phyloP scores from a whole-genome alignment of 768 basidiomycete species.

The Termitomyces sp. region DNA sequence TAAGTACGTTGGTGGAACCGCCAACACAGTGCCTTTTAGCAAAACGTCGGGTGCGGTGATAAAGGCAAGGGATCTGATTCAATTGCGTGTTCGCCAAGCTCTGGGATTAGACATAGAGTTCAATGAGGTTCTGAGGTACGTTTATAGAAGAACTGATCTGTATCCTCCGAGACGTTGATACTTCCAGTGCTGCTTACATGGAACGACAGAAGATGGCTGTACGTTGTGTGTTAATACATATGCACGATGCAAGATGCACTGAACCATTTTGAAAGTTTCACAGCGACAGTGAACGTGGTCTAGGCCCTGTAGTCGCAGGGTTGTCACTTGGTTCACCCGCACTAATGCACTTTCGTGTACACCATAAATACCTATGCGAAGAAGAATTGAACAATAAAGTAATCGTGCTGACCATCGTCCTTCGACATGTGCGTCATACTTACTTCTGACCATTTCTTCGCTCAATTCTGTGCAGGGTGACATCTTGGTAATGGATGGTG shows the following conservation, averaged over 20 bases:
- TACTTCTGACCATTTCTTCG: constrained; percentile 3
- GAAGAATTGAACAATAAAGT: constrained; percentile 21
- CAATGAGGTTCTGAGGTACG: constrained; percentile 69
- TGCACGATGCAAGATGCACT: constrained; percentile 4
- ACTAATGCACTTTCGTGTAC: constrained; percentile 71
- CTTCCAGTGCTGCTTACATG: constrained; percentile 70
- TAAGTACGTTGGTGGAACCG: constrained; percentile 76
- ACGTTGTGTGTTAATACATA: constrained; percentile 13
- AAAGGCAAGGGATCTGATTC: constrained; percentile 54
- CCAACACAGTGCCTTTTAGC: constrained; percentile 63
- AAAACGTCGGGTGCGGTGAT: constrained; percentile 53
- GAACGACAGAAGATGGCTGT: constrained; percentile 83
- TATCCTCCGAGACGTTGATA: not conserved
- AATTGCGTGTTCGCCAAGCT: constrained; percentile 44
- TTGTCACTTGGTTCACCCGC: constrained; percentile 75
- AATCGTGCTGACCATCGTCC: constrained; percentile 46
- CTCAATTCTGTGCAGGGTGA: constrained; percentile 50
- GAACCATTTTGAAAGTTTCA: constrained; percentile 51
- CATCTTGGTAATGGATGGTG: constrained; percentile 73
- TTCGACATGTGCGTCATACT: constrained; percentile 57
- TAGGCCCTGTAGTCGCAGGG: constrained; percentile 71
- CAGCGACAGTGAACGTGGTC: constrained; percentile 69
- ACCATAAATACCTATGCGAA: constrained; percentile 27
- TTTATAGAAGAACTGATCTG: not conserved
- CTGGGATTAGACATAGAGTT: constrained; percentile 38